Evolutionary conservation across 768 basidiomycete species (phyloP).

Genomic region (Tricholoma matsutake): DNA sequence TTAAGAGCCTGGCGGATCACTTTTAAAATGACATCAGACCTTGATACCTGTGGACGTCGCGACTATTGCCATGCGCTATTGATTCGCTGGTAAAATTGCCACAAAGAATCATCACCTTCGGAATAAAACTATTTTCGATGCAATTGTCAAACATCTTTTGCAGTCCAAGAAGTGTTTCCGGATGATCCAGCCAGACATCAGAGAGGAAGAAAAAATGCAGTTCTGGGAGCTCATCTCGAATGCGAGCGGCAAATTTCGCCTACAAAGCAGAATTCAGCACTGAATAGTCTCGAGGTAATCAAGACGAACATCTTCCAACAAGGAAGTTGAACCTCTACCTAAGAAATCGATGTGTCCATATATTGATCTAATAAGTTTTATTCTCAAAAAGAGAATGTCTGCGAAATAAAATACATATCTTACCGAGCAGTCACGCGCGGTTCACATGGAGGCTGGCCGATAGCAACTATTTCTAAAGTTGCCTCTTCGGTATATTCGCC

Average conservation of each 20-base stretch:
- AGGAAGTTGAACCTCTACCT: constrained; percentile 88
- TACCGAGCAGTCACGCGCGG: constrained; percentile 80
- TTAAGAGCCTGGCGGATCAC: background rate
- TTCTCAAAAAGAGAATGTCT: constrained; percentile 9
- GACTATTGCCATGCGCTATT: constrained; percentile 71
- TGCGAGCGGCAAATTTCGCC: constrained; percentile 59
- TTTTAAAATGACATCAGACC: constrained; percentile 40
- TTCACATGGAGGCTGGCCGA: constrained; percentile 98
- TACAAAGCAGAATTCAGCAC: constrained; percentile 24
- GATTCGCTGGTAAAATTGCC: constrained; percentile 92
- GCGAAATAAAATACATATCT: constrained; percentile 11
- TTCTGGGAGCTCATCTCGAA: constrained; percentile 69
- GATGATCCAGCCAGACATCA: constrained; percentile 93
- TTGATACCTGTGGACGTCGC: constrained; percentile 81
- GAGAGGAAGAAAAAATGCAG: constrained; percentile 91
- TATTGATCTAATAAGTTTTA: constrained; percentile 64
- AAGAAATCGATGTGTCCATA: constrained; percentile 97
- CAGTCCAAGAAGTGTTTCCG: constrained; percentile 75
- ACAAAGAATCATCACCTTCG: constrained; percentile 87
- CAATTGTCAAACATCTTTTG: constrained; percentile 88
- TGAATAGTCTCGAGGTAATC: background rate
- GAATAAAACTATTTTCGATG: constrained; percentile 82
- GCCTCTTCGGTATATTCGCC: constrained; percentile 95
- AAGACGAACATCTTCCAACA: constrained; percentile 80
- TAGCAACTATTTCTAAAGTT: constrained; percentile 83